Percentiles rank a stretch among this genome's conserved stretches.
Evolutionary conservation across 495 filamentous ascomycete genomes (phyloP).

Genomic region (Podospora comata): DNA sequence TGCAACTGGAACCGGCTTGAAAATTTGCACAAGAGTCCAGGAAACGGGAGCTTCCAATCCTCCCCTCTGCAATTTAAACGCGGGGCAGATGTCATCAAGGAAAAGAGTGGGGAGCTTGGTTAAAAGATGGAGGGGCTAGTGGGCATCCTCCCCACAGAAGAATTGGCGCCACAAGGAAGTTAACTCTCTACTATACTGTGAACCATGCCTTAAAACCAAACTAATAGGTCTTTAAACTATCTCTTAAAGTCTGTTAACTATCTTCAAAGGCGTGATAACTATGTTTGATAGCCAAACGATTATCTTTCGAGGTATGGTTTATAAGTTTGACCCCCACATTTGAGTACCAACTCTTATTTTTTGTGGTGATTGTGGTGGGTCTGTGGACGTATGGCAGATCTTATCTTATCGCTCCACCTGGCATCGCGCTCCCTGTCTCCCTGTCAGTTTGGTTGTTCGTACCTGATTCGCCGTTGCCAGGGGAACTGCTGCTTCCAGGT

Average conservation of each 20-base stretch:
- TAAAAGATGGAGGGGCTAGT: not conserved
- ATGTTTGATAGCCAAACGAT: too few species aligned
- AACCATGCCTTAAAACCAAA: too few species aligned
- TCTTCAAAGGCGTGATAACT: too few species aligned
- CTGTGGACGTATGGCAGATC: slow-evolving; percentile 8
- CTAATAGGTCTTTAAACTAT: too few species aligned
- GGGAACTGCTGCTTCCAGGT: slow-evolving; percentile 6
- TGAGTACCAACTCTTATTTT: too few species aligned
- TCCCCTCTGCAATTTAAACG: not conserved
- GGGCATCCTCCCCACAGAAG: too few species aligned
- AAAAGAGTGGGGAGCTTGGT: slow-evolving; percentile 2
- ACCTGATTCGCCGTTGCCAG: slow-evolving; percentile 12
- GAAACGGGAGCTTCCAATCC: not conserved
- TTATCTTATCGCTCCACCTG: slow-evolving; percentile 20
- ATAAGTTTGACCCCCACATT: too few species aligned
- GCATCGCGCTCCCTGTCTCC: not conserved
- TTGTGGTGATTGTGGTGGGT: not conserved
- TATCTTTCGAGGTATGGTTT: too few species aligned
- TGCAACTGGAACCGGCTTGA: not conserved
- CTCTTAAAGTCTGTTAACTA: too few species aligned
- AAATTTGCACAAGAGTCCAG: not conserved
- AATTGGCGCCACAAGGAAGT: too few species aligned
- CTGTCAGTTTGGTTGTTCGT: not conserved
- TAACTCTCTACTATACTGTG: too few species aligned
- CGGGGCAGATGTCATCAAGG: not conserved